Base-by-base conservation (phyloP, 2,329 filamentous ascomycete genomes). In the Aspergillus hortae region DNA sequence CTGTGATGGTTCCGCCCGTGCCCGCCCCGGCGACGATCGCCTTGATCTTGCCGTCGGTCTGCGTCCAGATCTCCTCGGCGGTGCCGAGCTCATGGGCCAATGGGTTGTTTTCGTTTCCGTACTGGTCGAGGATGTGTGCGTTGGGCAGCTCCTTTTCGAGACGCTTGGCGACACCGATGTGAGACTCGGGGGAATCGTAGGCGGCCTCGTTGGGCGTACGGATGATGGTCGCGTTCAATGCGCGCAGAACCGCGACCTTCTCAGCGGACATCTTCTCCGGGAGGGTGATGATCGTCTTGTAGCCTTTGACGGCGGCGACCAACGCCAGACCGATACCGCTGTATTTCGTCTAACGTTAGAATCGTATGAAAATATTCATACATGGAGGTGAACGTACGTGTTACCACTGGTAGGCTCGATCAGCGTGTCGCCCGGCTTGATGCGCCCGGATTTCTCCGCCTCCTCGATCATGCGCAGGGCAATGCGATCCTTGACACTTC, bases 241-340 rank as follows among this genome's bases (percentile, higher is more conserved):
- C 92, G 63, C 91, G 89, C 56, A 99, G 81, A 25, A 99, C 94
- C 2, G 92, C 88, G 36, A 99, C 94, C 75, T 99, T 99, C 75
- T 99, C 94, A 44, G 91, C 89, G 1, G 91, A 96, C 94, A 99
- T 99, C 80, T 99, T 99, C 77, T 99, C 94, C 47, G 94, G 94
- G 43, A 99, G 84, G 10, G 94, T 99, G 72, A 99, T 99, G 75
- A 99, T 97, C 38, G 92, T 95, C 75, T 92, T 92, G 81, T 97
- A 99, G 60, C 92, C 92, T 78, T 96, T 97, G 67, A 99, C 89
- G 14, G 94, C 94, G 52, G 85, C 92, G 15, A 97, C 92, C 32
- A 99, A 84, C 25, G 94, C 94, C 38, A 99, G 81, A 19, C 94
- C 94, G 60, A 99, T 99, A 60, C 94, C 94, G 56, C 75, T 83